Evolutionary conservation across 208 protist genomes (phyloP).

Genomic region (Crithidia expoeki): DNA sequence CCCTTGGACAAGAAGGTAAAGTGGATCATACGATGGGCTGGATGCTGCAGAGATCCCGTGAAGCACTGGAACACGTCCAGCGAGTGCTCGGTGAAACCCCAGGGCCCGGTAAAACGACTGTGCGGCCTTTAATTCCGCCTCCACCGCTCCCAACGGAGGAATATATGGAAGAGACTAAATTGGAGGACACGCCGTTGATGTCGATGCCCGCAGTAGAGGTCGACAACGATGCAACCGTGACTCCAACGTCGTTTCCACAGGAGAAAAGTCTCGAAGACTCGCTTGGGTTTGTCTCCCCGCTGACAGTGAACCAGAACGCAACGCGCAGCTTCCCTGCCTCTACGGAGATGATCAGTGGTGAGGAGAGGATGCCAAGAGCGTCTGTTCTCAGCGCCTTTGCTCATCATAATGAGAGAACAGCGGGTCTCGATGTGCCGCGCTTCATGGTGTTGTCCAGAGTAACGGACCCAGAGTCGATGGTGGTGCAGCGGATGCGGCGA

Average conservation of each 20-base stretch:
- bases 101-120: background rate
- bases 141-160: conserved; percentile 5
- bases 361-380: background rate
- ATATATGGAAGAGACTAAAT: background rate
- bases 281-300: conserved; percentile 19
- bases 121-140: conserved; percentile 7
- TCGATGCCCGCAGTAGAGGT: background rate
- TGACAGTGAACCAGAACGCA: background rate
- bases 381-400: background rate
- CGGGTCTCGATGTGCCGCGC: conserved; percentile 15
- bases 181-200: background rate
- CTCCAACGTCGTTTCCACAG: too few relatives aligned
- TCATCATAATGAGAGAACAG: background rate
- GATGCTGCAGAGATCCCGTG: conserved; percentile 38
- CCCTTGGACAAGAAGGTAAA: background rate
- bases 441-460: conserved; percentile 30
- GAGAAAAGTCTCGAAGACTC: conserved; percentile 7
- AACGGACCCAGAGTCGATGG: conserved; percentile 4
- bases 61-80: conserved; percentile 43
- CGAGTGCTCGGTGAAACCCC: conserved; percentile 25
- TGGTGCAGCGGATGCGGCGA: conserved; percentile 7
- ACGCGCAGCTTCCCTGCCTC: background rate
- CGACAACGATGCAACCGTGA: background rate
- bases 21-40: conserved; percentile 5
- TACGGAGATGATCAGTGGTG: background rate